These are phyloP conservation scores for Zychaea mexicana DNA, from an alignment of 371 early-diverging fungal genomes.

Conservation along the genomic window DNA sequence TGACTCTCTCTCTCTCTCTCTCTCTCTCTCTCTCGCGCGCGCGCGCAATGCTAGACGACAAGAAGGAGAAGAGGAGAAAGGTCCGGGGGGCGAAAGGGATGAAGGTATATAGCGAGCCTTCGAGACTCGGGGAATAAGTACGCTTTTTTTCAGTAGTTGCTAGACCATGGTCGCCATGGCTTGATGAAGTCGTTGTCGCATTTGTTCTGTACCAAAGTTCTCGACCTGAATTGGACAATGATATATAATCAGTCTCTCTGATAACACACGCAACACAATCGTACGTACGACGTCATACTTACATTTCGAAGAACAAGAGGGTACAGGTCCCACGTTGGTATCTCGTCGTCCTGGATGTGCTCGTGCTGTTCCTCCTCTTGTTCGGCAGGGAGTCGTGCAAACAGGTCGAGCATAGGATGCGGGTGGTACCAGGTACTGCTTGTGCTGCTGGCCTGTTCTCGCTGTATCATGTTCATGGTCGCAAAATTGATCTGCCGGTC, in stretches of 20 bases:
- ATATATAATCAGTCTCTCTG: not conserved
- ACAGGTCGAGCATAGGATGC: constrained; percentile 15
- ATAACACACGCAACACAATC: not conserved
- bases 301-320: constrained; percentile 43
- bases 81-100: not conserved
- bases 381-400: constrained; percentile 11
- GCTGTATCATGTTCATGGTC: constrained; percentile 17
- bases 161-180: constrained; percentile 15
- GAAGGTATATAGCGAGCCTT: not conserved
- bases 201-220: constrained; percentile 49
- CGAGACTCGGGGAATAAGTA: not conserved
- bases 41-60: no score
- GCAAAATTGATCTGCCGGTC: constrained; percentile 31
- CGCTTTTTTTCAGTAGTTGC: no score
- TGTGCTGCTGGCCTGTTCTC: constrained; percentile 9
- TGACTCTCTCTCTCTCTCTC: no score
- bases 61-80: no score
- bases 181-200: constrained; percentile 39
- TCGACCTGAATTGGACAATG: constrained; percentile 42
- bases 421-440: constrained; percentile 11
- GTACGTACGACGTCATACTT: constrained; percentile 6
- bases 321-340: constrained; percentile 45
- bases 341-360: constrained; percentile 10
- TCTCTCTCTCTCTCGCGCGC: no score
- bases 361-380: constrained; percentile 13